These are phyloP conservation scores for Dalbergia oliveri DNA, from an alignment of 306 rosid genomes.

Conservation along the genomic window DNA sequence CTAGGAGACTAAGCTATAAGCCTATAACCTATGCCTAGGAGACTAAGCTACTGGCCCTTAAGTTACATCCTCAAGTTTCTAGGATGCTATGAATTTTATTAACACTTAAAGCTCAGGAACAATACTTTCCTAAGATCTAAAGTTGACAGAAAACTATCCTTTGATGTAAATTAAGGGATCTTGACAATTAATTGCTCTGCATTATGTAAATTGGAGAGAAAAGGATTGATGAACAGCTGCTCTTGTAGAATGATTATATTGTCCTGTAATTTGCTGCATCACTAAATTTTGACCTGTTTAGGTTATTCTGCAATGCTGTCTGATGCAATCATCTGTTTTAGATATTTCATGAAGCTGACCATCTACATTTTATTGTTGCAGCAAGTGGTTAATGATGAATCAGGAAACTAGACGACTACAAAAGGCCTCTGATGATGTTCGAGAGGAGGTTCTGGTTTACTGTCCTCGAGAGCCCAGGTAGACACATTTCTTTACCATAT, in stretches of 20 bases:
- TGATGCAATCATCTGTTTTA: constrained; percentile 36
- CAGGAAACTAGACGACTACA: constrained; percentile 89
- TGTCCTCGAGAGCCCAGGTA: constrained; percentile 87
- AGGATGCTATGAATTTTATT: constrained; percentile 26
- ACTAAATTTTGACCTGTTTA: constrained; percentile 29
- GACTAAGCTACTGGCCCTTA: constrained; percentile 10
- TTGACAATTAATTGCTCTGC: constrained; percentile 22
- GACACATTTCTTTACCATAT: constrained; percentile 36
- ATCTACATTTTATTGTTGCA: constrained; percentile 54
- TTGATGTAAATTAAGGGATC: constrained; percentile 8
- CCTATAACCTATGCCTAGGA: constrained; percentile 16
- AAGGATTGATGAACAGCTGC: not conserved
- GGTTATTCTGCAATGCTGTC: constrained; percentile 22
- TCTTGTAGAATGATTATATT: not conserved
- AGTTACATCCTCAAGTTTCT: constrained; percentile 10
- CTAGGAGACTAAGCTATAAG: no score
- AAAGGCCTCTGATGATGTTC: constrained; percentile 82
- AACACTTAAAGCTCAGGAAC: not conserved
- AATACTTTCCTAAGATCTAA: constrained; percentile 31
- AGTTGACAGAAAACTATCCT: constrained; percentile 24
- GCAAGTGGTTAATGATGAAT: constrained; percentile 99
- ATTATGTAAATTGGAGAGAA: constrained; percentile 30
- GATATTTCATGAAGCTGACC: constrained; percentile 41
- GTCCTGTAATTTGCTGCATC: constrained; percentile 1
- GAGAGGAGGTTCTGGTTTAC: constrained; percentile 74